Base-by-base conservation (phyloP, 352 stramenopile species). In the Thalassiosira mediterranea region DNA sequence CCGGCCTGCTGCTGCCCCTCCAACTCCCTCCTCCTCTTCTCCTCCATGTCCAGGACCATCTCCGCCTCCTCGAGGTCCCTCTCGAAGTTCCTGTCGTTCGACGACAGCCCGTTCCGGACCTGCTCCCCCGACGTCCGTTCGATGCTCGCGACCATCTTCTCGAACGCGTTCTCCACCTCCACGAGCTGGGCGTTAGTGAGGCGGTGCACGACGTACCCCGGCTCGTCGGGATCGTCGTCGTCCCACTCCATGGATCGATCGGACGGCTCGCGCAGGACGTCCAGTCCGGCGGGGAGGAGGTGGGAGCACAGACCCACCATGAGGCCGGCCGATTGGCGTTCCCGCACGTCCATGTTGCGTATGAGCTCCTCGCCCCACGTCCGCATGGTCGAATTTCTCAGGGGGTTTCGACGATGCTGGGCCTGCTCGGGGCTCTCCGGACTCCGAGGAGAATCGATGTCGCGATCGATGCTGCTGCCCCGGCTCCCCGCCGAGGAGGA, bases 231-330 rank as follows among this genome's bases (percentile, higher is more conserved):
- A 62, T 91, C 86, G 1, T 83, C 59, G 49, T 90, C 73, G 38
- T 91, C 84, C 86, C 86, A 91, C 3, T 54, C 48, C 29, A 66
- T 53, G n/a, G 8, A 11, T 58, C 4, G 4, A 80, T 29, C 32
- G 28, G 25, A 32, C n/a, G n/a, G n/a, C n/a, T n/a, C n/a, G n/a
- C n/a, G n/a, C 54, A 71, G 53, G 53, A 23, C 58, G 37, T 85
- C 79, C 4, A 90, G 53, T 31, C 67, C 76, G 34, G 75, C 70
- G 26, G 85, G 76, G 32, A 89, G 48, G 0, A 91, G 65, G 68
- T 91, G 86, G 29, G 83, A 73, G 72, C 80, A 91, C 3, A 91
- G 56, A 23, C 72, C 83, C 61, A 76, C 77, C 78, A 91, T 89
- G 10, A 90, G 64, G 59, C 74, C 72, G 5, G 48, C 70, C 21